Evolutionary conservation across 495 filamentous ascomycete genomes (phyloP), one percentile per base, ranked within the genome.

Genomic region (Neurospora intermedia): DNA sequence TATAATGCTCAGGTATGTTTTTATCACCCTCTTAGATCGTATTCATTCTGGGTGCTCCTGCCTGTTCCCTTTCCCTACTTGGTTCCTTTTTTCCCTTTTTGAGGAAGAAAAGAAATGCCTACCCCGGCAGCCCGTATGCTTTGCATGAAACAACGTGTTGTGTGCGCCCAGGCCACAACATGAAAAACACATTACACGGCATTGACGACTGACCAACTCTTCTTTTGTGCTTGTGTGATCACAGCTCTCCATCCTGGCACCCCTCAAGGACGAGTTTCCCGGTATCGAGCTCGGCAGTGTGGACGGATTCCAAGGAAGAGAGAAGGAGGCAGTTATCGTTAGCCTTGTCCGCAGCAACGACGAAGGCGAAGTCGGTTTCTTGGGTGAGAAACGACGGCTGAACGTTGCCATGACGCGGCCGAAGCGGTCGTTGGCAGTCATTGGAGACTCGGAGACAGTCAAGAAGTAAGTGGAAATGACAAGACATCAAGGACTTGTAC

Each of bases 391-490:
- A 83, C 85, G 96, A 70, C 86, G 96, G 69, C 80, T 98, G 74
- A 99, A 99, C 81, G 96, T 98, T 70, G 96, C 96, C 15, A 97
- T 98, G 93, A 98, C 96, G 48, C 88, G 96, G 59, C 92, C 96
- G 10, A 94, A 92, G 81, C 87, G 96, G 69, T 95, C 94, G 78
- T 85, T 99, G 13, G 94, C 93, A 73, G 89, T 98, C 45, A 91
- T 97, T 74, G 96, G 95, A 15, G 95, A 98, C 79, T 93, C 92
- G 46, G 96, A 98, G 80, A 98, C 94, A 23, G 92, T 97, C 46
- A 90, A 89, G 81, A 86, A 86, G 92, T 93, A 83, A 86, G 91
- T 88, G 15, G 10, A 46, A n/a, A 10, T 4, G 43, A 46, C 43
- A 9, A 16, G 18, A 45, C 43, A 45, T 45, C 1, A 46, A 3